Conservation (phyloP, 352 stramenopile genomes). For the Phytophthora fragariaefolia region DNA sequence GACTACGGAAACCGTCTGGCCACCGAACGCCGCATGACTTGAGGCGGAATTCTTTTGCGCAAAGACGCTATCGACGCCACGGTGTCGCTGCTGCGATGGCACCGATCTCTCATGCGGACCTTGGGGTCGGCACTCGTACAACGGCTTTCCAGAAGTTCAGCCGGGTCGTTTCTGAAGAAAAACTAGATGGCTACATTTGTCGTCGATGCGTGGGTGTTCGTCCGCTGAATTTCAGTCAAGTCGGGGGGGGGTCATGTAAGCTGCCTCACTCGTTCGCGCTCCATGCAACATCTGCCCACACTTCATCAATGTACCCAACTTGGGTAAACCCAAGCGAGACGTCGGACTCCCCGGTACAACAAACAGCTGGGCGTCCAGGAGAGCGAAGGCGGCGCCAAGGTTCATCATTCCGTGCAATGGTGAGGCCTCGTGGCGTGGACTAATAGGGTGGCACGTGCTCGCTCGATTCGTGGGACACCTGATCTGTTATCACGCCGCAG, state of each 20-base stretch:
- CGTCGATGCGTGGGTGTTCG: neutral
- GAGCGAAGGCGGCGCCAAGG: neutral
- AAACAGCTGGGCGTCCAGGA: neutral
- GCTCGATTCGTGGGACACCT: neutral
- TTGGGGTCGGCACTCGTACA: too few species aligned
- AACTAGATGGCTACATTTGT: neutral
- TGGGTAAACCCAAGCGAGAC: neutral
- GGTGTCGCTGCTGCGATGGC: neutral
- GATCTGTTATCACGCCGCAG: too few species aligned
- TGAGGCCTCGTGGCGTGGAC: too few species aligned
- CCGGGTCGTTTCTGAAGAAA: neutral
- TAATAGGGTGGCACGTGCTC: too few species aligned
- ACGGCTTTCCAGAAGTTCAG: slow-evolving; percentile 2
- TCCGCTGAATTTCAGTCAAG: too few species aligned
- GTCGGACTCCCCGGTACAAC: neutral
- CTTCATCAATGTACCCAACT: too few species aligned
- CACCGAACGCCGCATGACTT: neutral
- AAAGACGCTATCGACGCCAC: neutral
- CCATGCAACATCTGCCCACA: too few species aligned
- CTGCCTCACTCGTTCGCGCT: too few species aligned
- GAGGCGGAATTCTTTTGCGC: slow-evolving; percentile 7
- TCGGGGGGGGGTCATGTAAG: too few species aligned
- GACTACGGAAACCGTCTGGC: neutral
- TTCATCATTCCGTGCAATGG: slow-evolving; percentile 4
- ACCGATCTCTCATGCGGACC: too few species aligned